Base-by-base conservation (phyloP, 108 stramenopile species). In the Epipyxis sp. region DNA sequence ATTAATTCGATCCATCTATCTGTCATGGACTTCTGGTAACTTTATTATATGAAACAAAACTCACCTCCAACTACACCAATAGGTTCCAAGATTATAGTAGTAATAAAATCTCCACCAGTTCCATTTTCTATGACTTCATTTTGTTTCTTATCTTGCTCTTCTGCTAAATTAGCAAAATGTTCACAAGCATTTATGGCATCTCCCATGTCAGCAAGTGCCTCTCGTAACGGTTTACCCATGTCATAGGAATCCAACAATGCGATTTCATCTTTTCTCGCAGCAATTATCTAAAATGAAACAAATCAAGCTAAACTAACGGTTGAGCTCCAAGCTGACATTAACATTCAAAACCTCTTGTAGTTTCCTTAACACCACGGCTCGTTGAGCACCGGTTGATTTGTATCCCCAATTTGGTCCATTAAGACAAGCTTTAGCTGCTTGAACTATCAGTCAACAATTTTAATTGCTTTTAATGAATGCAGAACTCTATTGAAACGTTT, bases 41-140 rank as follows among this genome's bases (percentile, higher is more conserved):
- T 10, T 34, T 16, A 42, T 6, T 54, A 20, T 59, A 16, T 87
- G 77, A 95, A 91, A 0, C 88, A 89, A 16, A n/a, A n/a, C n/a
- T n/a, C n/a, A n/a, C n/a, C n/a, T n/a, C 84, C 89, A 1, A 88
- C 79, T 32, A 93, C 88, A 30, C 94, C 95, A 1, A 95, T 44
- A 34, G 95, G 92, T 82, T 93, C 91, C 39, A 84, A 77, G 54
- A 57, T 29, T 59, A 59, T 59, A 59, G 6, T 54, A 79, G 0
- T 54, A 46, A 30, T 25, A 42, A 74, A 74, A 20, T 74, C 71
- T 13, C 71, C 71, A 3, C 42, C 35, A 34, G 71, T 74, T 13
- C 71, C 71, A 42, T 74, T 74, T 30, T 74, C 71, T 27, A 74
- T 39, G 3, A 35, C 34, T 32, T 74, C 71, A 13, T 6, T 39